Conservation (phyloP, 805 yeast species). For the Wickerhamiella slavikovae region DNA sequence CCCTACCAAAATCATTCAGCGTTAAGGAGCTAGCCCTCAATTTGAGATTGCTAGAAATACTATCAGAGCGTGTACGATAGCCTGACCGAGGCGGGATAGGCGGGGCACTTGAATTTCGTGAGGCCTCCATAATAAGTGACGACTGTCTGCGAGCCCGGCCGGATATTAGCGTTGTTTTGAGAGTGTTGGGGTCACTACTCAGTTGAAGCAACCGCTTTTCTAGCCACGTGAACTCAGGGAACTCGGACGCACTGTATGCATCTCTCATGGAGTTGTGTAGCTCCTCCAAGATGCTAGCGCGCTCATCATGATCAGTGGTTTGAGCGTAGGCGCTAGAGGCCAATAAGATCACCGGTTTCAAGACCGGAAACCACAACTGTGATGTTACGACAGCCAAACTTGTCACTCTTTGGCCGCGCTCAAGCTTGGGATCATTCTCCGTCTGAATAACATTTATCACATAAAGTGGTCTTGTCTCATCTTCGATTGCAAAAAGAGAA, state of each 20-base stretch:
- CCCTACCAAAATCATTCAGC: no score
- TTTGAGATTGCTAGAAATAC: neutral
- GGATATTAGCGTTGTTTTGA: slow-evolving; percentile 1
- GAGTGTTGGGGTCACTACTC: slow-evolving; percentile 2
- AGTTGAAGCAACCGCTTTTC: slow-evolving; percentile 14
- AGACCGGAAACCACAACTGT: slow-evolving; percentile 30
- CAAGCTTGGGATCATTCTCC: slow-evolving; percentile 21
- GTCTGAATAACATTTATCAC: slow-evolving; percentile 38
- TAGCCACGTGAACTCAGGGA: slow-evolving; percentile 13
- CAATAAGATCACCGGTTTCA: slow-evolving; percentile 36
- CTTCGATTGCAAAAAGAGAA: slow-evolving; percentile 12
- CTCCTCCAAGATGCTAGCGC: slow-evolving; percentile 8
- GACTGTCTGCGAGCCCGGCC: neutral
- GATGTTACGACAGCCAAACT: slow-evolving; percentile 39
- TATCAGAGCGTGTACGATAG: neutral
- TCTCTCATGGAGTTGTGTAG: slow-evolving; percentile 15
- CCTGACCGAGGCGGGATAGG: no score
- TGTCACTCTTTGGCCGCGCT: slow-evolving; percentile 40
- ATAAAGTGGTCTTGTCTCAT: slow-evolving; percentile 26
- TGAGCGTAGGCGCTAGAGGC: slow-evolving; percentile 29
- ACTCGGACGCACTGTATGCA: slow-evolving; percentile 12
- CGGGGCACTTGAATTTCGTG: no score
- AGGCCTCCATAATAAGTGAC: no score
- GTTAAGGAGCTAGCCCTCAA: no score
- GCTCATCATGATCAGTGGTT: slow-evolving; percentile 8